Base-by-base conservation (phyloP, 768 basidiomycete genomes). In the Leccinum variicolor region DNA sequence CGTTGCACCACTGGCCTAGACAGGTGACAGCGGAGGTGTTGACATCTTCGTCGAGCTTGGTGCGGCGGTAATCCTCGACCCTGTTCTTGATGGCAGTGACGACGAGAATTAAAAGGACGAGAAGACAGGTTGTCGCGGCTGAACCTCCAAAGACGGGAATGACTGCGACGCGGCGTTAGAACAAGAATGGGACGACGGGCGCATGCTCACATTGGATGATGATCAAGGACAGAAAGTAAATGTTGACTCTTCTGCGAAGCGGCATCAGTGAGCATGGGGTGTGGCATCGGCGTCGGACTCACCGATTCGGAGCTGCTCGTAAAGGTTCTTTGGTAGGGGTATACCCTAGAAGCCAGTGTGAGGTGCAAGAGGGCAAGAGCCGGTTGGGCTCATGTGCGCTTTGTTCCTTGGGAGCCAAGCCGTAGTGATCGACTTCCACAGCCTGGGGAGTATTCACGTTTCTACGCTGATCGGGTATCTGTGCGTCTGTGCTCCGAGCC, bases 31-130 rank as follows among this genome's bases (percentile, higher is more conserved):
- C 92, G 0, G 91, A 94, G 53, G 86, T 97, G 76, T 99, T 98
- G 63, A 98, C 95, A 66, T 94, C 86, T 59, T 97, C 90, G 70
- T 99, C 96, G 41, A 95, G 79, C 11, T 74, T 65, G 9, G 89
- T 89, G 52, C 96, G 86, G 19, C 94, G 85, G 69, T 92, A 95
- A 73, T 99, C 96, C 75, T 98, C 96, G 33, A 98, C 77, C 6
- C 89, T 96, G 70, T 99, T 96, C 74, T 98, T 98, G 77, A 97
- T 82, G 3, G 89, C 95, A 15, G 96, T 98, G 50, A 96, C 89
- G 25, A 77, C 70, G 41, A 99, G 72, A 62, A 98, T 96, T 73
- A 95, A 92, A 36, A 90, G 76, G 7, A 98, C 80, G 0, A 96
- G 96, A 4, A 98, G 75, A 64, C 90, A 88, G 3, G 93, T 84